phyloP scores from a whole-genome alignment of 345 rosid species.

The Mallotus nudiflorus region DNA sequence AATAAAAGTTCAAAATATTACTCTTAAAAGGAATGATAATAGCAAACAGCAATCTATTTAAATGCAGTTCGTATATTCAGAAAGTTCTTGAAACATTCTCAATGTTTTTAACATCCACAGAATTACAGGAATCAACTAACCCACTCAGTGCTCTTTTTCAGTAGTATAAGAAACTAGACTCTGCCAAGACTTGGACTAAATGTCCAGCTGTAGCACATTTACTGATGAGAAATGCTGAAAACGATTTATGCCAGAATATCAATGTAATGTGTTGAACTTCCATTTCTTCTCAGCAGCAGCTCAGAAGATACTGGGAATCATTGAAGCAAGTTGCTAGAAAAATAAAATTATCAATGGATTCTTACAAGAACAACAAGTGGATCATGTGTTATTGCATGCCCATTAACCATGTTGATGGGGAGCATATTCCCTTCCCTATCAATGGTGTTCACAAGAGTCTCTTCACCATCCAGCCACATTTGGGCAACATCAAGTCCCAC shows the following conservation, averaged over 20 bases:
- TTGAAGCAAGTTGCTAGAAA: neutral
- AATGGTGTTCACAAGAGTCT: conserved; percentile 80
- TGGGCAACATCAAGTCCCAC: conserved; percentile 91
- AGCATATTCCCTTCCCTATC: conserved; percentile 75
- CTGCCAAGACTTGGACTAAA: neutral
- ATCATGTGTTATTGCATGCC: conserved; percentile 84
- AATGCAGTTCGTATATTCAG: too few species aligned
- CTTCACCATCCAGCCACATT: conserved; percentile 90
- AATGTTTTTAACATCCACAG: too few species aligned
- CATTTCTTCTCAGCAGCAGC: too few species aligned
- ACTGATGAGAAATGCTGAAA: neutral
- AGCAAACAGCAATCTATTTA: too few species aligned
- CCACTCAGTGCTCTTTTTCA: too few species aligned
- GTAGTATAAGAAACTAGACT: too few species aligned
- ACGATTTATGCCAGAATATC: neutral
- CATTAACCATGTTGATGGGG: conserved; percentile 71
- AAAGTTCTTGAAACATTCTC: too few species aligned
- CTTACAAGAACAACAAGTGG: conserved; percentile 92
- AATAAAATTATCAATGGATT: neutral
- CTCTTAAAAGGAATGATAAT: neutral
- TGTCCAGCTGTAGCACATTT: neutral
- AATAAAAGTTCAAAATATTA: neutral
- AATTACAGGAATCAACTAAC: too few species aligned
- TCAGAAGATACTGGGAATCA: neutral
- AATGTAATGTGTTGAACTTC: too few species aligned